Base-by-base conservation (phyloP, 1,139 yeast species). In the Blastobotrys indianensis region DNA sequence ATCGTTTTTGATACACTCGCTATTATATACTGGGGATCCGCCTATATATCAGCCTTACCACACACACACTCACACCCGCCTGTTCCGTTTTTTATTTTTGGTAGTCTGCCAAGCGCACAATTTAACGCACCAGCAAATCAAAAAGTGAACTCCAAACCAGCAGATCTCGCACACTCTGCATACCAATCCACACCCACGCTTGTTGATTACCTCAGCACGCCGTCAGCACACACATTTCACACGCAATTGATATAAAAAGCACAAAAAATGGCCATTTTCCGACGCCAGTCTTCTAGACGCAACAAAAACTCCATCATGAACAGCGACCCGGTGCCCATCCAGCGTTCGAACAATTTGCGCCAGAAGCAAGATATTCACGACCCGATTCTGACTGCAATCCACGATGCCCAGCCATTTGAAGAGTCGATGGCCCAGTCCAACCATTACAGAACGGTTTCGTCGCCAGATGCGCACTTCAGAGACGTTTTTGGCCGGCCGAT, bases 341-440 rank as follows among this genome's bases (percentile, higher is more conserved):
- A 44, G 32, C 44, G 52, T 11, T 41, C 51, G 16, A 41, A 35
- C 30, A 39, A 42, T 15, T 47, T 42, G 13, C 50, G 53, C 34
- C 30, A 33, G 35, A 59, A 59, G 50, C 54, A 57, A 32, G 68
- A 65, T 38, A 80, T 86, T 44, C 94, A 86, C 58, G 97, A 88
- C 67, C 97, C 96, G 23, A 83, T 90, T 50, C 72, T 92, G 51
- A 75, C 82, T 31, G 97, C 97, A 5, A 94, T 92, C 44, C 88
- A 84, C 61, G 97, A 90, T 66, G 92, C 85, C 13, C 97, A 92
- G 70, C 98, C 98, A 8, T 92, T 87, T 64, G 95, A 92, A 66
- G 85, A 84, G 61, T 82, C 84, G 12, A 61, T 47, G 66, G 62
- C 44, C 55, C 57, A 32, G 56, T 60, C 44, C 44, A 67, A 70